Percentiles rank a stretch among this genome's conserved stretches.
Conservation (phyloP, 495 filamentous ascomycete species). For the Aspergillus asperescens region DNA sequence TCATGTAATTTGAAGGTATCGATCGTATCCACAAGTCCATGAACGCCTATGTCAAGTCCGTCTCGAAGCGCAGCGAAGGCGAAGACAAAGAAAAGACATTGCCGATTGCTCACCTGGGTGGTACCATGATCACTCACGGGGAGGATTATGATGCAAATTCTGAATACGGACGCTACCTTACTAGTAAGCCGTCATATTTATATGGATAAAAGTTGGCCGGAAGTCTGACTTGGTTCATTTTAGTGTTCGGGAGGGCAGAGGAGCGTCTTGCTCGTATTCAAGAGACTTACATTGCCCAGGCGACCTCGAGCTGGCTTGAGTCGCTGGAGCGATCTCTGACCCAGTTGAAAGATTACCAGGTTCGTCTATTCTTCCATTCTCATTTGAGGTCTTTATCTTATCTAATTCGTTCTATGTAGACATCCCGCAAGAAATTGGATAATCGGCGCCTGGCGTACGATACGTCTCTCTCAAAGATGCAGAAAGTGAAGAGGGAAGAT, state of each 20-base stretch:
- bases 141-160: slow-evolving; percentile 91
- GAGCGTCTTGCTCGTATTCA: slow-evolving; percentile 85
- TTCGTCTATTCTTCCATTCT: slow-evolving; percentile 27
- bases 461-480: slow-evolving; percentile 82
- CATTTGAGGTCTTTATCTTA: slow-evolving; percentile 7
- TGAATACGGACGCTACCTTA: slow-evolving; percentile 86
- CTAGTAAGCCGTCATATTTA: slow-evolving; percentile 48
- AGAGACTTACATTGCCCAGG: slow-evolving; percentile 74
- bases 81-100: slow-evolving; percentile 82
- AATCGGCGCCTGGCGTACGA: slow-evolving; percentile 86
- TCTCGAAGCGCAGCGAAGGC: slow-evolving; percentile 78
- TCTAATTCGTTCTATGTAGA: slow-evolving; percentile 39
- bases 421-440: slow-evolving; percentile 91
- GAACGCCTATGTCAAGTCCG: slow-evolving; percentile 82
- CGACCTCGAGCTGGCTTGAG: slow-evolving; percentile 86
- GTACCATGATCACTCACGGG: slow-evolving; percentile 84
- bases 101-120: slow-evolving; percentile 75
- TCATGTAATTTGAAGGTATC: slow-evolving; percentile 55
- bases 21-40: slow-evolving; percentile 88
- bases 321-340: slow-evolving; percentile 81
- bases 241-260: slow-evolving; percentile 76
- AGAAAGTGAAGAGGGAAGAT: slow-evolving; percentile 90
- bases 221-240: slow-evolving; percentile 8
- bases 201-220: neutral
- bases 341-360: slow-evolving; percentile 98